Base-by-base conservation (phyloP, 129 eudicot species). In the Chrysanthemum lavandulifolium region DNA sequence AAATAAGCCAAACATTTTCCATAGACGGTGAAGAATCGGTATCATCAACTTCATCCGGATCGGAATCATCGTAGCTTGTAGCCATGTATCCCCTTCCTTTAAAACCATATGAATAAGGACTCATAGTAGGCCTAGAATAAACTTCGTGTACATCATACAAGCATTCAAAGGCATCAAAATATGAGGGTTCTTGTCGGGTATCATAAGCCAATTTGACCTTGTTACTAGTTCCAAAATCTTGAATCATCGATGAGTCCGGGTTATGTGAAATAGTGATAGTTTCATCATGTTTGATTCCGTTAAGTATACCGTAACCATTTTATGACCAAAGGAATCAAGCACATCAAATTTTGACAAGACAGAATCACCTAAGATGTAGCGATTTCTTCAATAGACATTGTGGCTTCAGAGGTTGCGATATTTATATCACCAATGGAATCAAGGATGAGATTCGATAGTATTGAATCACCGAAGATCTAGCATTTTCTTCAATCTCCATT, bases 41-140 rank as follows among this genome's bases (percentile, higher is more conserved):
- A 81, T 88, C 65, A 74, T 93, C 99, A 74, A 94, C 87, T 73
- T 90, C 98, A 81, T 90, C 92, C 21, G 88, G 88, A 78, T 94
- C 97, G 76, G 97, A 90, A 33, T 84, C 47, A 40, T 10, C 7
- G 47, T 40, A 40, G 47, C 47, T 40, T 40, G 47, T 40, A 40
- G 47, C 47, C 47, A 40, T 40, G 6, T 40, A 40, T 40, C 47
- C 96, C 61, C 95, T 82, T 74, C 61, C 84, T 73, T 57, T 61
- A 65, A 56, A 68, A 73, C 79, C 86, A 80, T 76, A 76, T 54
- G 79, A 45, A 18, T 40, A 58, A 8, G 87, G 80, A 65, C 54
- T 76, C 68, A 71, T 14, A 23, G 45, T 8, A 31, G 85, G 82
- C 49, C 82, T 90, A 13, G 16, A 69, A 72, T 49, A 58, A 69